Base-by-base conservation (phyloP, 164 flowering plant species). In the Stephania cephalantha region DNA sequence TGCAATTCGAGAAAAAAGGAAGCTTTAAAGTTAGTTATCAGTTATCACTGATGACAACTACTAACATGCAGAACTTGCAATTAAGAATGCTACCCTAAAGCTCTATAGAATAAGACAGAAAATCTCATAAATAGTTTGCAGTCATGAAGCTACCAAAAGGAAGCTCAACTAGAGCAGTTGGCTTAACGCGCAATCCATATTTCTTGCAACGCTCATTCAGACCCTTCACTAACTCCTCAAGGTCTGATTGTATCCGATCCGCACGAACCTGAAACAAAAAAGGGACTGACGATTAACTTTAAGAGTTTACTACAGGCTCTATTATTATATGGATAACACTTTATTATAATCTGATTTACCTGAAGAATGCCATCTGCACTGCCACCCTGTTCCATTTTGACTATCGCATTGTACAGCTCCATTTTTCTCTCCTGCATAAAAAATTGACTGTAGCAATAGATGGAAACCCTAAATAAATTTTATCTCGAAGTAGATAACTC, bases 171-270 rank as follows among this genome's bases (percentile, higher is more conserved):
- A 93, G 81, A 53, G 91, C 79, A 72, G 87, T 86, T 72, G 99
- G 94, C 78, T 91, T 95, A 22, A 81, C 84, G 69, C 87, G 91
- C 72, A 95, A 84, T 69, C 96, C 99, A 82, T 93, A 91, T 65
- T 83, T 89, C 84, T 95, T 95, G 90, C 95, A 95, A 30, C 97
- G 97, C 29, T 93, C 97, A 85, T 89, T 95, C 70, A 95, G 76
- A 78, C 80, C 61, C 86, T 90, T 93, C 76, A 90, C 88, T 48
- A 93, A 84, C 75, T 88, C 93, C 78, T 95, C 99, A 71, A 95
- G 87, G 71, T 86, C 91, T 22, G 88, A 84, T 71, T 93, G 97
- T 74, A 95, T 89, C 25, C 78, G 84, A 80, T 90, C 91, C 77
- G 88, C 95, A 78, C 86, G 90, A 66, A 63, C 93, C 99, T 95